Evolutionary conservation across 306 rosid genomes (phyloP).

Genomic region (Trifolium repens): DNA sequence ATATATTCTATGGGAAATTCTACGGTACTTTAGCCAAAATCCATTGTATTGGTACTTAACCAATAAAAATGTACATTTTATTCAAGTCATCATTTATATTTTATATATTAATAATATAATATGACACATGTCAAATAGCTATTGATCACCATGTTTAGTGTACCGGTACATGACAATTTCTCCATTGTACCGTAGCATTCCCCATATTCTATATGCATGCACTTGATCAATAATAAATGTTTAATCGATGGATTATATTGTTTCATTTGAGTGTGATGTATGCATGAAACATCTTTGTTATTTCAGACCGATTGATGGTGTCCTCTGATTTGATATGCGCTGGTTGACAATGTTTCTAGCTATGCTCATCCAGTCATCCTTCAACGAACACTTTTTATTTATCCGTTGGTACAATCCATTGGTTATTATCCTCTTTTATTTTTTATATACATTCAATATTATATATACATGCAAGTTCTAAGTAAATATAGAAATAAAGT

Average conservation of each 20-base stretch:
- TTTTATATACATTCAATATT: not conserved
- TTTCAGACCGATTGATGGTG: not conserved
- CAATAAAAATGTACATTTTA: too few relatives aligned
- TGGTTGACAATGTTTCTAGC: not conserved
- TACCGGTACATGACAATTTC: too few relatives aligned
- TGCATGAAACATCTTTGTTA: not conserved
- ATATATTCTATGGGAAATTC: too few relatives aligned
- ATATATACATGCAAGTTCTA: not conserved
- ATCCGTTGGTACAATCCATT: not conserved
- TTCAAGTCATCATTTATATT: too few relatives aligned
- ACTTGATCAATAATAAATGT: not conserved
- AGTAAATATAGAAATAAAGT: not conserved
- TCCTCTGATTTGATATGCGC: not conserved
- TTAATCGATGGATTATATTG: not conserved
- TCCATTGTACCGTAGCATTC: too few relatives aligned
- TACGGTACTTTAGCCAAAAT: too few relatives aligned
- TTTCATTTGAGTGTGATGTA: constrained; percentile 7
- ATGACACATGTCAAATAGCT: too few relatives aligned
- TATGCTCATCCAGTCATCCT: not conserved
- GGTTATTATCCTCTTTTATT: not conserved
- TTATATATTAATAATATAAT: too few relatives aligned
- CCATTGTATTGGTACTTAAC: too few relatives aligned
- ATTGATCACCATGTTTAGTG: too few relatives aligned
- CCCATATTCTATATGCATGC: not conserved
- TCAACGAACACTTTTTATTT: not conserved